phyloP scores from a whole-genome alignment of 1,284 basidiomycete species.

The Trichosporon ovoides region DNA sequence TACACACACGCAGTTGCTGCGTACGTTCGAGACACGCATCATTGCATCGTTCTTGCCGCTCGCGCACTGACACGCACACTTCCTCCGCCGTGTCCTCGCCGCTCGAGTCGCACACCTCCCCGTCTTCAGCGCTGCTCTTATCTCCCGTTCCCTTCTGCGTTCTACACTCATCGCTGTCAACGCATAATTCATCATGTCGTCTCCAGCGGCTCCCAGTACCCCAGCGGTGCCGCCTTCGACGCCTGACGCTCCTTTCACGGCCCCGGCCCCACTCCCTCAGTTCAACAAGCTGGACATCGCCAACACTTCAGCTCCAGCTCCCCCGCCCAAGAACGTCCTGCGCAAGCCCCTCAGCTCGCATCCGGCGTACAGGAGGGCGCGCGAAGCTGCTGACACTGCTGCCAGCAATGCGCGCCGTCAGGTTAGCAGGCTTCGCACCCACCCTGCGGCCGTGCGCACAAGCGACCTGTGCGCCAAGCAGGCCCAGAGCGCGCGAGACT shows the following conservation, averaged over 20 bases:
- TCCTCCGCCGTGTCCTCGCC: not conserved
- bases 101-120: not conserved
- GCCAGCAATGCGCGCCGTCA: not conserved
- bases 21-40: not conserved
- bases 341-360: not conserved
- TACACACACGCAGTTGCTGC: not conserved
- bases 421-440: not conserved
- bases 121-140: not conserved
- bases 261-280: not conserved
- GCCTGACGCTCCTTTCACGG: not conserved
- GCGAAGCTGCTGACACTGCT: not conserved
- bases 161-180: not conserved
- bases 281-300: not conserved
- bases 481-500: slow-evolving; percentile 25
- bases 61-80: not conserved
- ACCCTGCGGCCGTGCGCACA: slow-evolving; percentile 13
- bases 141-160: not conserved
- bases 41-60: not conserved
- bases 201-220: not conserved
- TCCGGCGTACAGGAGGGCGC: slow-evolving; percentile 4
- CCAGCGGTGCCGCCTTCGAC: slow-evolving; percentile 1
- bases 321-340: not conserved
- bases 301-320: not conserved
- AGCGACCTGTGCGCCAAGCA: slow-evolving; percentile 14
- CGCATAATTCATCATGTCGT: not conserved